A percentile compares a stretch with the other conserved stretches of the same genome.
phyloP scores from a whole-genome alignment of 139 green algal genomes.

The Desmodesmus armatus region DNA sequence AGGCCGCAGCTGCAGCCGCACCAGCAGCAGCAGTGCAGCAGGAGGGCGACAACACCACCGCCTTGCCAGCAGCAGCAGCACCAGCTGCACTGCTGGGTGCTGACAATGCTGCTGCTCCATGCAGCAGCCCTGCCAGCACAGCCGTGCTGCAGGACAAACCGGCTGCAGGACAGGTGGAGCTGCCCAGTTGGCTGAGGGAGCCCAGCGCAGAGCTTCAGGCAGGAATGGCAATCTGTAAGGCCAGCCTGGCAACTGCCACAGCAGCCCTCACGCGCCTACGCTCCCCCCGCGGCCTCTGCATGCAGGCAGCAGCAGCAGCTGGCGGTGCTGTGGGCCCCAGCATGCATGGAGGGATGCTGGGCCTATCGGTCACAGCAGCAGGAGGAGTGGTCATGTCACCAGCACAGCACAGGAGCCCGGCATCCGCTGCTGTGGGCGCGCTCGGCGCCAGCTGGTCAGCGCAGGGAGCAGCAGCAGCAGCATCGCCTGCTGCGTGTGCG shows the following conservation, averaged over 20 bases:
- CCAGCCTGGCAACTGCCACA: conserved; percentile 10
- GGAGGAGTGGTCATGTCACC: too few species aligned
- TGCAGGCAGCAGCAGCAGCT: background rate
- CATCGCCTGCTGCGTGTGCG: background rate
- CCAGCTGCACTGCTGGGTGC: background rate
- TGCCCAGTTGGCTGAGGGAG: conserved; percentile 3
- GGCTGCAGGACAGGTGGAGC: background rate
- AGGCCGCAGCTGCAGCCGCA: background rate
- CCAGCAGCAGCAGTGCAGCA: background rate
- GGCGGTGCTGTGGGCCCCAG: background rate
- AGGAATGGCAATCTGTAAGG: background rate
- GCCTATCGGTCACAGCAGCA: too few species aligned
- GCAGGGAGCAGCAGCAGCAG: conserved; percentile 1
- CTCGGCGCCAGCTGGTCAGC: background rate
- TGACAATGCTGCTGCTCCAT: background rate
- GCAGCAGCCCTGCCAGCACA: background rate
- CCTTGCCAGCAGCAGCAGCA: background rate
- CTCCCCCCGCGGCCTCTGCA: background rate
- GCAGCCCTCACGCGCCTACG: conserved; percentile 18
- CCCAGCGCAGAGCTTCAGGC: background rate
- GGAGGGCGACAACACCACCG: background rate
- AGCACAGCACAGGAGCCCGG: background rate
- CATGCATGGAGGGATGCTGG: background rate
- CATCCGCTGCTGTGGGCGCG: background rate
- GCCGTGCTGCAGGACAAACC: too few species aligned